Percentiles rank a stretch among this genome's conserved stretches.
These are phyloP conservation scores for Yarrowia sp. DNA, from an alignment of 805 yeast genomes.

Conservation along the genomic window DNA sequence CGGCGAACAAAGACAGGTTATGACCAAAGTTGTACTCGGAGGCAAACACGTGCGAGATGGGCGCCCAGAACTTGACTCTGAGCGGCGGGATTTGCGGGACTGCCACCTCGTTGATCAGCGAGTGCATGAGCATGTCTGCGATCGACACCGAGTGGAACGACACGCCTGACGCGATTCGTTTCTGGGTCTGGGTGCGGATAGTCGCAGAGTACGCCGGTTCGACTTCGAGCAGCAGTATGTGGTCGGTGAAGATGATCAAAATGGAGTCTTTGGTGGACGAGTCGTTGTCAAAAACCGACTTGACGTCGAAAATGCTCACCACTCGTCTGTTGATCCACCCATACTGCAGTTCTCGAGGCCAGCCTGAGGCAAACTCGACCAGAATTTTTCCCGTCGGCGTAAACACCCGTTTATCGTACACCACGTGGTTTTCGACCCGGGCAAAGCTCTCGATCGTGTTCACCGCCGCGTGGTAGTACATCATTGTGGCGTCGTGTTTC, in stretches of 20 bases:
- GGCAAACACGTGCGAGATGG: conserved; percentile 62
- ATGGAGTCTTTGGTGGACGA: too few species aligned
- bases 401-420: conserved; percentile 71
- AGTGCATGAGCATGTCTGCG: conserved; percentile 87
- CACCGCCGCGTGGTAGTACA: conserved; percentile 60
- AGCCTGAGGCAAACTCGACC: conserved; percentile 79
- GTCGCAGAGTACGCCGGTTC: neutral
- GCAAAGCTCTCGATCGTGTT: conserved; percentile 86
- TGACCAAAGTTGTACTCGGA: conserved; percentile 54
- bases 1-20: conserved; percentile 47
- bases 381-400: conserved; percentile 91
- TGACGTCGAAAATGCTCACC: conserved; percentile 73
- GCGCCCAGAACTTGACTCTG: conserved; percentile 71
- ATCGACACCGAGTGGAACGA: conserved; percentile 59
- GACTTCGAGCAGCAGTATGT: conserved; percentile 44
- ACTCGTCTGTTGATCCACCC: conserved; percentile 90
- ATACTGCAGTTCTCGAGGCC: conserved; percentile 87
- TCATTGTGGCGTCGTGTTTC: conserved; percentile 47
- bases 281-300: too few species aligned
- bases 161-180: conserved; percentile 44
- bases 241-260: conserved; percentile 72
- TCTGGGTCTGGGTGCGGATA: neutral
- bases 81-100: conserved; percentile 70
- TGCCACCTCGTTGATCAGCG: conserved; percentile 84
- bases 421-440: conserved; percentile 54